Evolutionary conservation across 225 moss, liverwort and hornwort genomes (phyloP), one percentile per base, ranked within the genome.

Genomic region (Ulota crispa): DNA sequence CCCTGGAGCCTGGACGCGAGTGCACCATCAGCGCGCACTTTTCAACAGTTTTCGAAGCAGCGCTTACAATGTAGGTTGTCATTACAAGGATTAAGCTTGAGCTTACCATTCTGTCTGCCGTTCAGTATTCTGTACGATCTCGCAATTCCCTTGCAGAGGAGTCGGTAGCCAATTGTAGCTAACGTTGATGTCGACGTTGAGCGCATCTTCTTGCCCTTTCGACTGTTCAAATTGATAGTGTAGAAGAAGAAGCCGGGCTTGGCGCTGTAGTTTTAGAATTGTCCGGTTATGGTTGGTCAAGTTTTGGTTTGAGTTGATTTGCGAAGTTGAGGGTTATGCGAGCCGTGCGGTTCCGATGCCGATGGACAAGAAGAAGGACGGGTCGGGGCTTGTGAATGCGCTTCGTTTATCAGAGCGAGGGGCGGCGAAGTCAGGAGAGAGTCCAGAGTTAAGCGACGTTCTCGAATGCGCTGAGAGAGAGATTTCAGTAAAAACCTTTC

Each of bases 311-410:
- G 43, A 27, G 23, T 27, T 26, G 19, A 11, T 16, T 16, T 30
- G 41, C 39, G 59, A 14, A 42, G 16, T 79, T 23, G 78, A 13
- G 43, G 43, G 60, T 23, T 64, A 65, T 73, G 73, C 45, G 60
- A 70, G 80, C 45, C 45, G 45, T 61, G 59, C 34, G 16, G 41
- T 20, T 39, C 3, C 9, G 70, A 72, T 81, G 73, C 55, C 64
- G 7, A 84, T 84, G 84, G 84, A 76, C 4, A 84, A 80, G 76
- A 84, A 80, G 76, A 80, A 68, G 57, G 84, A 84, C 72, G 39
- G 23, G 16, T 69, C 83, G 8, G 76, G 69, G 8, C 80, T 80
- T 5, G 62, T 69, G 23, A 50, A 28, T 23, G 83, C 74, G 9
- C 79, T 86, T 19, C 68, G 79, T 21, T 31, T 16, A 7, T 80